phyloP scores from a whole-genome alignment of 2,329 filamentous ascomycete species.

The Talaromyces sp. region DNA sequence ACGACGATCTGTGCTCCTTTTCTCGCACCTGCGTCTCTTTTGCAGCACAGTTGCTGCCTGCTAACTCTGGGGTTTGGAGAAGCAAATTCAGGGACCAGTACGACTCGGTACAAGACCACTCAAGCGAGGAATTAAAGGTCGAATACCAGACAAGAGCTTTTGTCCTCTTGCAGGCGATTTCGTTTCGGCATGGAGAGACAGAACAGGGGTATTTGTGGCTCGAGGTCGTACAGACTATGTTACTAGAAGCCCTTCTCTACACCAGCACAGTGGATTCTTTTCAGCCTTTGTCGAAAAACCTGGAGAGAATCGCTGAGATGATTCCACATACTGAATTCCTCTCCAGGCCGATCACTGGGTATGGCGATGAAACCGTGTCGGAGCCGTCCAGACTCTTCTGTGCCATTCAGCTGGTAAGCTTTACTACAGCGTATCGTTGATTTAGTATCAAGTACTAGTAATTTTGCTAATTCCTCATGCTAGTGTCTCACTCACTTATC shows the following conservation, averaged over 20 bases:
- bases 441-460: neutral
- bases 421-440: neutral
- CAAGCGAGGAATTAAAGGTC: slow-evolving; percentile 19
- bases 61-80: slow-evolving; percentile 29
- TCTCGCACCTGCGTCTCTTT: slow-evolving; percentile 21
- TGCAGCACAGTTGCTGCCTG: slow-evolving; percentile 18
- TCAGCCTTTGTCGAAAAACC: slow-evolving; percentile 17
- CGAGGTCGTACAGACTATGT: slow-evolving; percentile 23
- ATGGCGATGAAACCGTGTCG: slow-evolving; percentile 4
- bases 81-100: slow-evolving; percentile 27
- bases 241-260: slow-evolving; percentile 19
- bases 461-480: slow-evolving; percentile 12
- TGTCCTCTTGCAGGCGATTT: slow-evolving; percentile 24
- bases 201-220: slow-evolving; percentile 25
- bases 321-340: slow-evolving; percentile 19
- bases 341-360: slow-evolving; percentile 16
- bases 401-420: slow-evolving; percentile 26
- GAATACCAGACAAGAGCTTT: slow-evolving; percentile 33
- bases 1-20: slow-evolving; percentile 28
- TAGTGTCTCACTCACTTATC: slow-evolving; percentile 29
- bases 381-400: slow-evolving; percentile 20
- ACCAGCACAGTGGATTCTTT: neutral
- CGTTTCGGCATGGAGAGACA: slow-evolving; percentile 21
- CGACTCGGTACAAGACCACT: slow-evolving; percentile 21
- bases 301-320: slow-evolving; percentile 14